phyloP scores from a whole-genome alignment of 2,329 filamentous ascomycete species.

The Diaporthe eres region DNA sequence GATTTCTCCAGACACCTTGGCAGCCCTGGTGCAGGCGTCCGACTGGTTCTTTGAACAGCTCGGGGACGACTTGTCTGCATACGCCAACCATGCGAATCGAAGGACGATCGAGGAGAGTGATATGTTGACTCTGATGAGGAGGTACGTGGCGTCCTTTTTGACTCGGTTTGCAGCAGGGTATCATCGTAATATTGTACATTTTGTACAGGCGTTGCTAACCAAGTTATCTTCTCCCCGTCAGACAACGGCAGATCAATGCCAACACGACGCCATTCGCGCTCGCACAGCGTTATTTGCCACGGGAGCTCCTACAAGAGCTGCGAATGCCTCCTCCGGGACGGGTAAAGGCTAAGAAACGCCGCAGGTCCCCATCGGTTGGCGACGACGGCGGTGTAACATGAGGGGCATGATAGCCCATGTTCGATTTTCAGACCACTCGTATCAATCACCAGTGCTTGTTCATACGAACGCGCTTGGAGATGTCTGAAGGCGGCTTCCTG shows the following conservation, averaged over 20 bases:
- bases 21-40: slow-evolving; percentile 82
- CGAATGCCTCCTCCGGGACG: slow-evolving; percentile 75
- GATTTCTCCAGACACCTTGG: slow-evolving; percentile 80
- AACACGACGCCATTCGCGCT: slow-evolving; percentile 85
- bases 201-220: slow-evolving; percentile 26
- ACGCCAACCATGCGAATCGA: slow-evolving; percentile 84
- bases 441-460: slow-evolving; percentile 76
- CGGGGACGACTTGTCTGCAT: slow-evolving; percentile 83
- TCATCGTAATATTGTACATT: slow-evolving; percentile 35
- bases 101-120: slow-evolving; percentile 91
- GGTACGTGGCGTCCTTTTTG: slow-evolving; percentile 68
- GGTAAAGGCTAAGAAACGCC: slow-evolving; percentile 58
- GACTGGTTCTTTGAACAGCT: slow-evolving; percentile 95
- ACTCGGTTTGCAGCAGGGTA: slow-evolving; percentile 42
- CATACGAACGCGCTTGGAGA: slow-evolving; percentile 80
- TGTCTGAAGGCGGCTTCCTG: slow-evolving; percentile 84
- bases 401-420: slow-evolving; percentile 41
- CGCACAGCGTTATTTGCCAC: slow-evolving; percentile 85
- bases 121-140: slow-evolving; percentile 84
- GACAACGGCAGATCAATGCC: slow-evolving; percentile 82
- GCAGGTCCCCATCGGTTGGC: slow-evolving; percentile 52
- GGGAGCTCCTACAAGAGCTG: slow-evolving; percentile 86
- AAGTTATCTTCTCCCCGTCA: slow-evolving; percentile 55
- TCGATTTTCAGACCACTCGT: slow-evolving; percentile 43
- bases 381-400: slow-evolving; percentile 59